Conservation (phyloP, 2,329 filamentous ascomycete species). For the Akanthomyces dipterigenus region DNA sequence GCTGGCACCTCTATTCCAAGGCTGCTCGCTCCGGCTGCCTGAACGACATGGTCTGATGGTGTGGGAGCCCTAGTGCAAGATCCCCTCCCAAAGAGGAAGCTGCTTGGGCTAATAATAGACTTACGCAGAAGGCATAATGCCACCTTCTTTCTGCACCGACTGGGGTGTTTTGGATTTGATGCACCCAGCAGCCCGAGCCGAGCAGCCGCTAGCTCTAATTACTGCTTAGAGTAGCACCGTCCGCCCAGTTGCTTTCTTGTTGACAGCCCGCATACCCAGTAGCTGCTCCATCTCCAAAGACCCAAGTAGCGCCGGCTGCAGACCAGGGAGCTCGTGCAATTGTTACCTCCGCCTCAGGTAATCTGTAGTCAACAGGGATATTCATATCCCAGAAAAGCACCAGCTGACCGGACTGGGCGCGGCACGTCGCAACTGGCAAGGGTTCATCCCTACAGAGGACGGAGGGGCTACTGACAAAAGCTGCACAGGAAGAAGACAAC, state of each 20-base stretch:
- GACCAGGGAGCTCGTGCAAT: background rate
- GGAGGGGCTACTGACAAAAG: background rate
- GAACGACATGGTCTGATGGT: background rate
- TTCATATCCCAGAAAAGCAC: background rate
- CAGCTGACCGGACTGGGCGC: background rate
- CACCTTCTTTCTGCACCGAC: background rate
- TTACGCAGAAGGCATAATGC: background rate
- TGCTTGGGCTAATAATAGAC: slow-evolving; percentile 12
- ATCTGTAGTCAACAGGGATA: too few species aligned
- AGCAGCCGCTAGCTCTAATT: slow-evolving; percentile 2
- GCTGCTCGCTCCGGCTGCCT: slow-evolving; percentile 1
- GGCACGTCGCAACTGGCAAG: background rate
- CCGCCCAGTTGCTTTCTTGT: background rate
- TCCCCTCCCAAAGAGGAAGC: slow-evolving; percentile 13
- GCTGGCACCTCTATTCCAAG: background rate
- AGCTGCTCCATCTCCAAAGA: background rate
- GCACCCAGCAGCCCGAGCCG: background rate
- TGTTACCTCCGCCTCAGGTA: background rate
- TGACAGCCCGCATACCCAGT: background rate
- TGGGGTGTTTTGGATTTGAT: background rate
- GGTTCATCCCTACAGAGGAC: background rate
- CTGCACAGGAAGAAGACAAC: background rate
- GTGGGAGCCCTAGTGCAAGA: slow-evolving; percentile 12
- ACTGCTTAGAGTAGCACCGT: background rate
- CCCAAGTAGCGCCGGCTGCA: background rate